Percentiles rank a stretch among this genome's conserved stretches.
phyloP scores from a whole-genome alignment of 305 asterid genomes.

The Rubia balearica region DNA sequence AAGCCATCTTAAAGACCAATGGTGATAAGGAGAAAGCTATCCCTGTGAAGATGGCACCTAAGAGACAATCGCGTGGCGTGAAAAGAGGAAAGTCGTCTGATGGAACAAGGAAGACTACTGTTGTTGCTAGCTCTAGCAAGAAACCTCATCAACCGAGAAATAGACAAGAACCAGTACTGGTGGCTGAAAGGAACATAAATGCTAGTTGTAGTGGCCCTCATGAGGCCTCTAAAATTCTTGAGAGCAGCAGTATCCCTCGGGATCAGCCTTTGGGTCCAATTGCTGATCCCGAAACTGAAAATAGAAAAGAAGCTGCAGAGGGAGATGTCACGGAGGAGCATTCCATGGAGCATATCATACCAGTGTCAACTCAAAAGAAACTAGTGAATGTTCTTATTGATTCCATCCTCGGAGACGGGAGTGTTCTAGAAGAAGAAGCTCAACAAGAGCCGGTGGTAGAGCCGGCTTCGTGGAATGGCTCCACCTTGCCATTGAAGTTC shows the following conservation, averaged over 20 bases:
- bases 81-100: neutral
- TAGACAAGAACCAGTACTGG: too few species aligned
- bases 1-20: neutral
- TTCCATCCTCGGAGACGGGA: too few species aligned
- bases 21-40: neutral
- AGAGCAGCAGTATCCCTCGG: neutral
- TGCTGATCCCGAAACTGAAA: neutral
- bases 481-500: constrained; percentile 29
- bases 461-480: too few species aligned
- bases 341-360: neutral
- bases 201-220: too few species aligned
- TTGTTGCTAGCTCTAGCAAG: neutral
- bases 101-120: neutral
- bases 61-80: neutral
- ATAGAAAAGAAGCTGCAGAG: neutral
- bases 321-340: neutral
- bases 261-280: neutral
- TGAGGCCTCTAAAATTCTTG: neutral
- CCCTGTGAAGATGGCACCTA: neutral
- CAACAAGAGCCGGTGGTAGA: too few species aligned
- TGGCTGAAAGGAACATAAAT: too few species aligned
- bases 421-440: too few species aligned
- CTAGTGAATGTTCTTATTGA: neutral
- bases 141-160: neutral
- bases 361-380: neutral